These are phyloP conservation scores for Agaricus sinodeliciosus DNA, from an alignment of 768 basidiomycete species.

Conservation along the genomic window DNA sequence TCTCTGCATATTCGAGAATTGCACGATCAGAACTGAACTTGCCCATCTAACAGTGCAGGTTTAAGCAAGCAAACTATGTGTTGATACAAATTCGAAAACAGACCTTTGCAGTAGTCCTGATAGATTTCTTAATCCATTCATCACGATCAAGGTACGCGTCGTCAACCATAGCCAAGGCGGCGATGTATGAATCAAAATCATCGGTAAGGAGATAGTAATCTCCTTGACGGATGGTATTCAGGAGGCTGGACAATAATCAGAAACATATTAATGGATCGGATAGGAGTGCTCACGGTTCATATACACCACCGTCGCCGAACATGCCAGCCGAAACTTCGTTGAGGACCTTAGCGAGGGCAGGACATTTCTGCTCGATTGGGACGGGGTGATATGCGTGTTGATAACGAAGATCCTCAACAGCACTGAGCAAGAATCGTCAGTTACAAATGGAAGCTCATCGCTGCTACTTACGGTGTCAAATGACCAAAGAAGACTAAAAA, in stretches of 20 bases:
- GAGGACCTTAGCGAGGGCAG: slow-evolving; percentile 73
- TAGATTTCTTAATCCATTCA: slow-evolving; percentile 91
- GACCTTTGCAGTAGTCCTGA: slow-evolving; percentile 74
- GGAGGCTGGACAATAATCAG: slow-evolving; percentile 36
- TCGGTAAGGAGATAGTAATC: slow-evolving; percentile 83
- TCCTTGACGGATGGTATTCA: slow-evolving; percentile 70
- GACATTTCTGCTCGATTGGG: slow-evolving; percentile 78
- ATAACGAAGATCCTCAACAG: slow-evolving; percentile 81
- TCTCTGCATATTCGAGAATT: slow-evolving; percentile 88
- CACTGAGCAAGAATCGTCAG: slow-evolving; percentile 24
- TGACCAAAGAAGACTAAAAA: slow-evolving; percentile 81
- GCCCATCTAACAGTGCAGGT: slow-evolving; percentile 61
- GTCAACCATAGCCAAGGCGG: slow-evolving; percentile 82
- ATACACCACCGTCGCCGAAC: slow-evolving; percentile 78
- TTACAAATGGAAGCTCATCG: neutral
- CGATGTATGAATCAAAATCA: slow-evolving; percentile 86
- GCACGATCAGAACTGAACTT: slow-evolving; percentile 95
- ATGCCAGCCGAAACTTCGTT: slow-evolving; percentile 67
- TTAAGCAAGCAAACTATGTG: neutral
- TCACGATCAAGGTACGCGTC: slow-evolving; percentile 77
- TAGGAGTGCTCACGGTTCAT: slow-evolving; percentile 66
- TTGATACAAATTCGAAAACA: neutral
- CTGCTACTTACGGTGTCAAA: slow-evolving; percentile 53
- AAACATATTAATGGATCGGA: slow-evolving; percentile 11
- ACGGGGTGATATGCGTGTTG: slow-evolving; percentile 81